A percentile compares a stretch with the other conserved stretches of the same genome.
Evolutionary conservation across 345 rosid species (phyloP).

Genomic region (Salix purpurea): DNA sequence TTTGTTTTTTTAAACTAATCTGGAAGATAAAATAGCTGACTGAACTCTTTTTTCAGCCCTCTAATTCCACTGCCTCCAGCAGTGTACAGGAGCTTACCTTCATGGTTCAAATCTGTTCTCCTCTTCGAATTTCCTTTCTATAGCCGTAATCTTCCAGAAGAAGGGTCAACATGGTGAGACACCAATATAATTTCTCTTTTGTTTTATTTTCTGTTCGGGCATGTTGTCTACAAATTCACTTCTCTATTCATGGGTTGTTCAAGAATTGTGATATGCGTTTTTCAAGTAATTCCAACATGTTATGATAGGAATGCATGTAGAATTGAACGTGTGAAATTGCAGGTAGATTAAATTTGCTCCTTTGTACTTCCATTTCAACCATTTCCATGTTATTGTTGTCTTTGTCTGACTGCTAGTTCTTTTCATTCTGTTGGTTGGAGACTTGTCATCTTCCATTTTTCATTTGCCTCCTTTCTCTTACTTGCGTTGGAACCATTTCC

Average conservation of each 20-base stretch:
- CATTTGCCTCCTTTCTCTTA: neutral
- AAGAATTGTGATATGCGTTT: neutral
- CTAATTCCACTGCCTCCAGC: slow-evolving; percentile 63
- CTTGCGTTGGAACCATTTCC: neutral
- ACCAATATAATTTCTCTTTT: neutral
- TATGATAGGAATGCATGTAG: neutral
- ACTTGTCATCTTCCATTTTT: neutral
- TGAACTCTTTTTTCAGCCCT: slow-evolving; percentile 54
- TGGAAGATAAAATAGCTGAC: slow-evolving; percentile 4
- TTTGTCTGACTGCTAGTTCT: neutral
- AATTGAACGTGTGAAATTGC: neutral
- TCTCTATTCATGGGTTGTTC: neutral
- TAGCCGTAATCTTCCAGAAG: slow-evolving; percentile 64
- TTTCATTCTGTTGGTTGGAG: neutral
- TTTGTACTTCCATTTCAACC: neutral
- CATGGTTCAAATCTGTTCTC: slow-evolving; percentile 61
- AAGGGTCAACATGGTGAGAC: slow-evolving; percentile 61
- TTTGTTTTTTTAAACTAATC: neutral
- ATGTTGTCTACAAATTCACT: neutral
- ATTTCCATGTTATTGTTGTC: neutral
- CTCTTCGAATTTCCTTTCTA: slow-evolving; percentile 78
- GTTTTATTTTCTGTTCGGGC: neutral
- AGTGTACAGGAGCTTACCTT: slow-evolving; percentile 61
- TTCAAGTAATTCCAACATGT: neutral
- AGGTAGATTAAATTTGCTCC: neutral